Percentiles rank a stretch among this genome's conserved stretches.
Evolutionary conservation across 108 stramenopile genomes (phyloP).

Genomic region (Nannochloropsis oceanica): DNA sequence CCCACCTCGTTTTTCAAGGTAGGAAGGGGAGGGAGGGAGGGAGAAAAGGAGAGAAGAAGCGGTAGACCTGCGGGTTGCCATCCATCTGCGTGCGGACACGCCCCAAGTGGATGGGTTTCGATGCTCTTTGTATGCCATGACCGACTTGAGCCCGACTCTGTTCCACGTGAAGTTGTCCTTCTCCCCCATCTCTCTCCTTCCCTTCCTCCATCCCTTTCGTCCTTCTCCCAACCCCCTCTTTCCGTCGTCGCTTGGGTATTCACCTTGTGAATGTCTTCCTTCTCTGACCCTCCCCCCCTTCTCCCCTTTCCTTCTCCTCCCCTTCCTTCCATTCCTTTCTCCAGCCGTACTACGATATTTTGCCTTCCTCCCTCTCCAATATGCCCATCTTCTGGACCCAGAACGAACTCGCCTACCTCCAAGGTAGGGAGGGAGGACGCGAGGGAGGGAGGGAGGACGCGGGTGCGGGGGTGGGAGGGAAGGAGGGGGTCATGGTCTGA

Average conservation of each 20-base stretch:
- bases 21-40: background rate
- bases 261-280: background rate
- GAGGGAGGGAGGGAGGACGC: background rate
- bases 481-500: too few species aligned
- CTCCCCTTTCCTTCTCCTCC: background rate
- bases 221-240: background rate
- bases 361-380: conserved; percentile 66
- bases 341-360: conserved; percentile 82
- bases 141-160: too few species aligned
- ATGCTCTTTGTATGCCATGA: too few species aligned
- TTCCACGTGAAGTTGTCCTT: too few species aligned
- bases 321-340: background rate
- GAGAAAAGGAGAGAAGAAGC: background rate
- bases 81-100: too few species aligned
- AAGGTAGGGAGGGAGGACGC: conserved; percentile 70
- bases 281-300: background rate
- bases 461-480: background rate
- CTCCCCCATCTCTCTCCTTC: background rate
- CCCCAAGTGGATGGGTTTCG: too few species aligned
- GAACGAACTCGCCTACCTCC: conserved; percentile 59
- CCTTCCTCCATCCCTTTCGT: background rate
- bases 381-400: conserved; percentile 96
- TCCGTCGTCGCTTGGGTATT: background rate
- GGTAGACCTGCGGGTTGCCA: background rate
- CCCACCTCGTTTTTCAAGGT: conserved; percentile 64